A percentile compares a stretch with the other conserved stretches of the same genome.
Conservation (phyloP, 2,329 filamentous ascomycete genomes). For the Sclerotinia glacialis region DNA sequence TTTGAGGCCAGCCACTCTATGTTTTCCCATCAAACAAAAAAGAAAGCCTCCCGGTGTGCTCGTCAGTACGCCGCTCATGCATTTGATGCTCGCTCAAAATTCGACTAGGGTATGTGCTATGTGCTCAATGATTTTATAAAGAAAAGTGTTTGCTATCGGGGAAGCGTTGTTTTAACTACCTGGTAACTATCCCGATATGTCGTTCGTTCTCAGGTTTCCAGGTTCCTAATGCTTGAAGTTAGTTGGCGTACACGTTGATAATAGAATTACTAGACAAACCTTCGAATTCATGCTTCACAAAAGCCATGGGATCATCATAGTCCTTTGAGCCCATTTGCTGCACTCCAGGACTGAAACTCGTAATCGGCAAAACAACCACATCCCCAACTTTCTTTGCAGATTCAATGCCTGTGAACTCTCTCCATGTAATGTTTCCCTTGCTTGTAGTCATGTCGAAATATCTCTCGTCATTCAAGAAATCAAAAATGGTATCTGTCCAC, state of each 20-base stretch:
- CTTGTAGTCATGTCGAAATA: slow-evolving; percentile 75
- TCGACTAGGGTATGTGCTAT: slow-evolving; percentile 11
- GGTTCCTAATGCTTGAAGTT: slow-evolving; percentile 50
- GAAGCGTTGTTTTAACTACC: neutral
- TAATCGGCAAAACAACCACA: slow-evolving; percentile 90
- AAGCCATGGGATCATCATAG: slow-evolving; percentile 89
- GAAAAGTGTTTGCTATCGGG: neutral
- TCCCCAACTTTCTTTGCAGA: slow-evolving; percentile 84
- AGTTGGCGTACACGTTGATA: slow-evolving; percentile 7
- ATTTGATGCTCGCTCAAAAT: slow-evolving; percentile 21
- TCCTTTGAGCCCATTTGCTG: slow-evolving; percentile 89
- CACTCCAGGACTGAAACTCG: slow-evolving; percentile 93
- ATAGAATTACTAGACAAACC: slow-evolving; percentile 56
- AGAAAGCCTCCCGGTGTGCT: slow-evolving; percentile 13
- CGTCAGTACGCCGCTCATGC: slow-evolving; percentile 21
- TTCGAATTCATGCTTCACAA: slow-evolving; percentile 95
- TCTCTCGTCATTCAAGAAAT: slow-evolving; percentile 86
- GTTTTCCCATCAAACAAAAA: slow-evolving; percentile 5
- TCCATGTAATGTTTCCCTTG: slow-evolving; percentile 75
- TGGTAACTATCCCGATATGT: slow-evolving; percentile 54
- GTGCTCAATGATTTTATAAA: slow-evolving; percentile 9
- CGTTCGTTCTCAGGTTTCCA: slow-evolving; percentile 74
- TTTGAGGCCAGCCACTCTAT: slow-evolving; percentile 11
- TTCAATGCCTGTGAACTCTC: slow-evolving; percentile 86
- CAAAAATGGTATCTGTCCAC: slow-evolving; percentile 91